Conservation (phyloP, 306 rosid species). For the Clitoria ternatea region DNA sequence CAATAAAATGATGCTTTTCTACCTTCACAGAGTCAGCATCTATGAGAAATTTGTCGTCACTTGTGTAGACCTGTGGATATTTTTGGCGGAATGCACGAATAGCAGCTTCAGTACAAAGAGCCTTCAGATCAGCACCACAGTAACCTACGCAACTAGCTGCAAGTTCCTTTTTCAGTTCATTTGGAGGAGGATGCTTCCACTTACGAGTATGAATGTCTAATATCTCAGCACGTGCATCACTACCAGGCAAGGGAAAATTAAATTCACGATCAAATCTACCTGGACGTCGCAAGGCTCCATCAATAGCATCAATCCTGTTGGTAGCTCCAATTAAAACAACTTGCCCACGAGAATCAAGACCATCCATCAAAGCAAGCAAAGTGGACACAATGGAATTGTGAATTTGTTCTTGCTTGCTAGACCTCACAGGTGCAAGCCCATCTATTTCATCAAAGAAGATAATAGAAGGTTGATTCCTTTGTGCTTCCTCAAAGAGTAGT, state of each 20-base stretch:
- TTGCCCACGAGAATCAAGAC: slow-evolving; percentile 99
- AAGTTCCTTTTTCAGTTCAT: slow-evolving; percentile 73
- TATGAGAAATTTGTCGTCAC: slow-evolving; percentile 93
- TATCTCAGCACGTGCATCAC: slow-evolving; percentile 95
- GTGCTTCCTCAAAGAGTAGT: slow-evolving; percentile 98
- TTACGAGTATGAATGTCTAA: slow-evolving; percentile 91
- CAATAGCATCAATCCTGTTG: slow-evolving; percentile 95
- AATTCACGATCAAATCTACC: slow-evolving; percentile 99
- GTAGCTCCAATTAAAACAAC: slow-evolving; percentile 99
- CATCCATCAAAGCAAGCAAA: slow-evolving; percentile 99
- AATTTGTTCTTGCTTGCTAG: slow-evolving; percentile 98
- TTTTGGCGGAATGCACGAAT: slow-evolving; percentile 92
- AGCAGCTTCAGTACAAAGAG: slow-evolving; percentile 99
- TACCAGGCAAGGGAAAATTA: slow-evolving; percentile 89
- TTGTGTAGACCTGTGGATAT: slow-evolving; percentile 93
- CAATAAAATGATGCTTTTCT: slow-evolving; percentile 84
- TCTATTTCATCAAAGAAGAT: slow-evolving; percentile 98
- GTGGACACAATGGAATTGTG: slow-evolving; percentile 99
- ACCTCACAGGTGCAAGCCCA: slow-evolving; percentile 98
- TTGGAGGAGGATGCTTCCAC: slow-evolving; percentile 91
- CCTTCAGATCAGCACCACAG: slow-evolving; percentile 98
- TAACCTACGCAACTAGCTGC: slow-evolving; percentile 99
- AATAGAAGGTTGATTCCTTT: slow-evolving; percentile 95
- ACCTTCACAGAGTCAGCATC: slow-evolving; percentile 92
- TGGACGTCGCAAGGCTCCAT: slow-evolving; percentile 98